Base-by-base conservation (phyloP, 2,329 filamentous ascomycete genomes). In the Hirsutella thompsonii region DNA sequence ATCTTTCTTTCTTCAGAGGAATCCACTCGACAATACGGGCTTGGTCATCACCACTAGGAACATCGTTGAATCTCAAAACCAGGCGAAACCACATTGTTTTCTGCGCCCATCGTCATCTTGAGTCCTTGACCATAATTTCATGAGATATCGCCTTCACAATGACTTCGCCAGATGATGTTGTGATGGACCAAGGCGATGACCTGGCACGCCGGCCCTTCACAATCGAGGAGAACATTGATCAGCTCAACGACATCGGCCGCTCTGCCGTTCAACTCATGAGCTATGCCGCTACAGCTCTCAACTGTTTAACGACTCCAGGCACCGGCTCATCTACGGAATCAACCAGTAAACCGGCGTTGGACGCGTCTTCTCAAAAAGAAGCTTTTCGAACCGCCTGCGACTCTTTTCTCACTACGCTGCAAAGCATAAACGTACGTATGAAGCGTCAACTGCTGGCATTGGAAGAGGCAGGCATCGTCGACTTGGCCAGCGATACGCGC, bases 401-500 rank as follows among this genome's bases (percentile, higher is more conserved):
- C 40, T 69, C 75, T 8, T 92, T 90, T 58, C 79, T 92, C 48
- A 69, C 70, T 1, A 79, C 79, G 2, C 68, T 95, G 3, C 84
- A 87, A 47, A 73, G 72, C 6, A 74, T 92, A 39, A 81, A 86
- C 54, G 82, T 88, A 10, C 70, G 76, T 36, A 74, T 93, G 40
- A 81, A 83, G 52, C 58, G 61, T 8, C 61, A 64, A 39, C 81
- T 89, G 37, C 79, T 82, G 56, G 85, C 83, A 0, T 67, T 94
- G 3, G 85, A 93, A 58, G 86, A 94, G 60, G 84, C 83, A 0
- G 76, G 77, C 33, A 84, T 93, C 46, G 76, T 93, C 50, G 67
- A 69, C 55, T 60, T 71, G 28, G 55, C 51, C 42, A 56, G 54
- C 36, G 55, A 47, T 2, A 53, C 52, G 36, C 66, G 56, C 1